Evolutionary conservation across 768 basidiomycete species (phyloP).

Genomic region (Filobasidium floriforme): DNA sequence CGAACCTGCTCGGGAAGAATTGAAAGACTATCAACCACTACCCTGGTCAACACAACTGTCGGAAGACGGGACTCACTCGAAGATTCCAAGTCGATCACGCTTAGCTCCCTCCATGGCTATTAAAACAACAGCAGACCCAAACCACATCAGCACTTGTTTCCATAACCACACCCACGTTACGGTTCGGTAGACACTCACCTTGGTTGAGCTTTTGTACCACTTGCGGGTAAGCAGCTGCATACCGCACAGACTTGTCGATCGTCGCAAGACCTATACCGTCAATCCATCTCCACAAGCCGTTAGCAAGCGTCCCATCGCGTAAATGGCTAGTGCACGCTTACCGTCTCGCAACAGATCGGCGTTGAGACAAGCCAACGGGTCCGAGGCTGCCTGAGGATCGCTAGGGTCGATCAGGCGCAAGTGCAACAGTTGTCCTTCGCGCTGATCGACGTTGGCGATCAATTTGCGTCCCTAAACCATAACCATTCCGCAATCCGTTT

Average conservation of each 20-base stretch:
- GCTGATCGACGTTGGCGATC: slow-evolving; percentile 89
- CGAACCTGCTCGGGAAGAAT: slow-evolving; percentile 29
- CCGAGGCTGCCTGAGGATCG: slow-evolving; percentile 60
- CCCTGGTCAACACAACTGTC: not conserved
- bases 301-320: no score
- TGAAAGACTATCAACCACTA: not conserved
- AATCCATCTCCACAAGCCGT: no score
- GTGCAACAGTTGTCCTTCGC: slow-evolving; percentile 68
- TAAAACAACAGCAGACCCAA: not conserved
- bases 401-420: slow-evolving; percentile 85
- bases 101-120: slow-evolving; percentile 43
- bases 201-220: slow-evolving; percentile 37
- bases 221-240: slow-evolving; percentile 39
- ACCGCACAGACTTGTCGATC: slow-evolving; percentile 40
- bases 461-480: slow-evolving; percentile 67
- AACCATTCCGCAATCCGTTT: slow-evolving; percentile 10
- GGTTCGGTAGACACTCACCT: slow-evolving; percentile 25
- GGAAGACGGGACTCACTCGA: slow-evolving; percentile 34
- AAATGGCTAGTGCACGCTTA: slow-evolving; percentile 21
- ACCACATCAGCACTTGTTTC: not conserved
- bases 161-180: not conserved
- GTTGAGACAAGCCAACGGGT: slow-evolving; percentile 74
- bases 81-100: slow-evolving; percentile 42
- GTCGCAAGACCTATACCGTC: slow-evolving; percentile 37
- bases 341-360: slow-evolving; percentile 84